Percentiles rank a stretch among this genome's conserved stretches.
These are phyloP conservation scores for Schizosaccharomyces japonicus DNA, from an alignment of 805 yeast genomes.

Conservation along the genomic window DNA sequence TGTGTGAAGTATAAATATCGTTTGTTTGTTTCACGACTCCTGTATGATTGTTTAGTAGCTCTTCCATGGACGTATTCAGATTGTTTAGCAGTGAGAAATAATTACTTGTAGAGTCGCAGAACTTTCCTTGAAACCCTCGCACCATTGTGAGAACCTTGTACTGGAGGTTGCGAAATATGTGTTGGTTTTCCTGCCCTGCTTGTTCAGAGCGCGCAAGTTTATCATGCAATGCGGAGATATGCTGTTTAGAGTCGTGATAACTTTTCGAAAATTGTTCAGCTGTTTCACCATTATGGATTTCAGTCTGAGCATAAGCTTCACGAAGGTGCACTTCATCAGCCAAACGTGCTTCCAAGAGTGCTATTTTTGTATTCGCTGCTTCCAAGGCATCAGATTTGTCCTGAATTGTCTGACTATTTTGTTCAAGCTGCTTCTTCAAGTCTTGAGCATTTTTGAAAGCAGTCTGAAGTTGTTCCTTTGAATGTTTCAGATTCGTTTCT, in stretches of 20 bases:
- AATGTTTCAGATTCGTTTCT: conserved; percentile 24
- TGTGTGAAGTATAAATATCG: not conserved
- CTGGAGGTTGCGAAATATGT: not conserved
- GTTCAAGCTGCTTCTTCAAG: conserved; percentile 10
- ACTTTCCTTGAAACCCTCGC: not conserved
- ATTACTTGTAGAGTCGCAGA: not conserved
- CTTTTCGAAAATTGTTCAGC: not conserved
- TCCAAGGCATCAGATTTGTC: conserved; percentile 7
- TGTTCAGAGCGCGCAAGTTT: not conserved
- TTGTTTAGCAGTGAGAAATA: not conserved
- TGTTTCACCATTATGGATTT: not conserved
- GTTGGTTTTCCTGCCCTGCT: not conserved
- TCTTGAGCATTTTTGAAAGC: conserved; percentile 15
- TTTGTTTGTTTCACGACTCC: not conserved
- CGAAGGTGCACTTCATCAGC: not conserved
- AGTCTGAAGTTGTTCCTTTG: conserved; percentile 21
- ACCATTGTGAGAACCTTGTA: not conserved
- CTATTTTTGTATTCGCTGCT: not conserved
- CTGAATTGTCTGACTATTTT: conserved; percentile 7
- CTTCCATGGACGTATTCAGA: conserved; percentile 1
- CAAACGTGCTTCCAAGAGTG: not conserved
- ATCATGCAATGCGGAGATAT: not conserved
- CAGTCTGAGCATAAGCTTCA: not conserved
- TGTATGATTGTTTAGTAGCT: not conserved
- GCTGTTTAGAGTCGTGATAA: not conserved